A percentile compares a stretch with the other conserved stretches of the same genome.
Conservation (phyloP, 2,329 filamentous ascomycete species). For the Phialocephala sp. region DNA sequence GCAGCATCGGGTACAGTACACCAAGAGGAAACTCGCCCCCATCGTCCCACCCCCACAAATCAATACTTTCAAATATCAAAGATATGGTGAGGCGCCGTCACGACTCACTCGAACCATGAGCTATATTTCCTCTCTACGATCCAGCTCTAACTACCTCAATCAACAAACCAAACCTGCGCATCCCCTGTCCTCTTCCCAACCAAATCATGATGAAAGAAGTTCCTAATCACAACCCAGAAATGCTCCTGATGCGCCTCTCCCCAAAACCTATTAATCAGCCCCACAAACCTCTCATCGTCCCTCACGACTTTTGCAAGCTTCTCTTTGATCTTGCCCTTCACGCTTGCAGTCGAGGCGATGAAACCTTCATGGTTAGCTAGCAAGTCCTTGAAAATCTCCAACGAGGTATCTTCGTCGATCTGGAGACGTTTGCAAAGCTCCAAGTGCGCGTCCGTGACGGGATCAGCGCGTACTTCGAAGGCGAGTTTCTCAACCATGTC, state of each 20-base stretch:
- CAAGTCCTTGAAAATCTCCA: not conserved
- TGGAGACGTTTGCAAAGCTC: slow-evolving; percentile 7
- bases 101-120: too few species aligned
- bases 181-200: slow-evolving; percentile 19
- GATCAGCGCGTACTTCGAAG: slow-evolving; percentile 3
- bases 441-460: slow-evolving; percentile 14
- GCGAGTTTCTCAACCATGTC: slow-evolving; percentile 14
- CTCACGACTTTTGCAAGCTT: not conserved
- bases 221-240: slow-evolving; percentile 17
- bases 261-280: slow-evolving; percentile 11
- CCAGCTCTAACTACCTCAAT: too few species aligned
- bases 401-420: not conserved
- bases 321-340: slow-evolving; percentile 19
- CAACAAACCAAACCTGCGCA: slow-evolving; percentile 17
- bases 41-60: too few species aligned
- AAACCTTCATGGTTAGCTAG: slow-evolving; percentile 17
- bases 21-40: too few species aligned
- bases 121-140: too few species aligned
- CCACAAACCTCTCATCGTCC: slow-evolving; percentile 12
- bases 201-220: slow-evolving; percentile 19
- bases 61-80: too few species aligned
- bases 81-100: too few species aligned
- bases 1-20: too few species aligned
- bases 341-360: not conserved
- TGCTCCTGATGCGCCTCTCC: not conserved